Percentiles rank a stretch among this genome's conserved stretches.
Conservation (phyloP, 2,329 filamentous ascomycete species). For the Fusarium ramigenum region DNA sequence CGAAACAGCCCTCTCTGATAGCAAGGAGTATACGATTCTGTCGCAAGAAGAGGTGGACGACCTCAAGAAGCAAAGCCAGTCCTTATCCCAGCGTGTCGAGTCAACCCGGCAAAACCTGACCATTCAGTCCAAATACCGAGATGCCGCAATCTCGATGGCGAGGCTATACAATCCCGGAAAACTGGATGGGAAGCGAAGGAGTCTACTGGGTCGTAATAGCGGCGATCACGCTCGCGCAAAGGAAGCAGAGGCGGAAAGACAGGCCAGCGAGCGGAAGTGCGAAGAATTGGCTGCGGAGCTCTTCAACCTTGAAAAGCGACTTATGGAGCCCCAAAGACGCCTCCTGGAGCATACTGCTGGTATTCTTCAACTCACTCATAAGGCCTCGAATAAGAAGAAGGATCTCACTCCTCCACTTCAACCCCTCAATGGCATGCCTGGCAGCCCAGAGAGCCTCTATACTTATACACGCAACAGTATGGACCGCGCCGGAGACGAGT, state of each 20-base stretch:
- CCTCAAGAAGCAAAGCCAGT: conserved; percentile 85
- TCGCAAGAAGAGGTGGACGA: conserved; percentile 92
- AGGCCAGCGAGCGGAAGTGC: conserved; percentile 79
- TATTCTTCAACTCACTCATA: conserved; percentile 90
- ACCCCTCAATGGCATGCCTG: conserved; percentile 68
- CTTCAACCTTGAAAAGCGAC: conserved; percentile 79
- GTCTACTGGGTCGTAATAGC: conserved; percentile 62
- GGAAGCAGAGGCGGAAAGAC: conserved; percentile 78
- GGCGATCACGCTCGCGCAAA: conserved; percentile 59
- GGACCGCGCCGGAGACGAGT: conserved; percentile 62
- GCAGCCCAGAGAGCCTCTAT: conserved; percentile 81
- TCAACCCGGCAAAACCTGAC: conserved; percentile 83
- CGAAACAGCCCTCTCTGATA: conserved; percentile 92
- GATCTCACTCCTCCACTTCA: conserved; percentile 53
- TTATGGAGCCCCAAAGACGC: conserved; percentile 77
- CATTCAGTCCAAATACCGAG: conserved; percentile 92
- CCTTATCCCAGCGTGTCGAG: conserved; percentile 79
- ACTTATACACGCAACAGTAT: conserved; percentile 70
- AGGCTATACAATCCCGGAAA: conserved; percentile 76
- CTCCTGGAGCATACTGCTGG: conserved; percentile 92
- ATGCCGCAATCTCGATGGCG: conserved; percentile 88
- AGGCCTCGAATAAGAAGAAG: conserved; percentile 68
- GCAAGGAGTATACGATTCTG: conserved; percentile 83
- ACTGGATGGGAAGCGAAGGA: conserved; percentile 57
- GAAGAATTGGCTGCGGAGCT: conserved; percentile 86